Evolutionary conservation across 2,329 filamentous ascomycete species (phyloP).

Genomic region (Colletotrichum sp.): DNA sequence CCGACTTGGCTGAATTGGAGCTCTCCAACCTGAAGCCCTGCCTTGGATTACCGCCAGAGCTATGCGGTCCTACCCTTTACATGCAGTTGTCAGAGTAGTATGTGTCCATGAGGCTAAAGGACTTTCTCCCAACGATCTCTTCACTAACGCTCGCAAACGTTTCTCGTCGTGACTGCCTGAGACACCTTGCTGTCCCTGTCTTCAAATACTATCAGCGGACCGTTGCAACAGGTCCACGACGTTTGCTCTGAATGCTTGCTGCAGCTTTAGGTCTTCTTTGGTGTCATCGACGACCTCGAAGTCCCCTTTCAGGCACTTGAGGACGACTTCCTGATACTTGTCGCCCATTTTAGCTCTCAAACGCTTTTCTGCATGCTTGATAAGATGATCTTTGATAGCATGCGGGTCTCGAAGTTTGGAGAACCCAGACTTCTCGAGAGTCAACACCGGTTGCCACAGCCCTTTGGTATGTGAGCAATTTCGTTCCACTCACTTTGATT

Average conservation of each 20-base stretch:
- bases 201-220: background rate
- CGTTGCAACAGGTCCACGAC: background rate
- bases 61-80: too few relatives aligned
- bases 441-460: background rate
- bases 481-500: rapidly evolving
- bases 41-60: too few relatives aligned
- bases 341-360: background rate
- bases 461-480: background rate
- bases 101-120: background rate
- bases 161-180: background rate
- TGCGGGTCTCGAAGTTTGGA: background rate
- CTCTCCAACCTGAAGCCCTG: too few relatives aligned
- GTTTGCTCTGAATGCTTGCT: background rate
- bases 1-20: too few relatives aligned
- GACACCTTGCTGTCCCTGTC: rapidly evolving
- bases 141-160: background rate
- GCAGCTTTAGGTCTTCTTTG: background rate
- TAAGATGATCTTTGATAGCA: background rate
- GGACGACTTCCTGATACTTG: background rate
- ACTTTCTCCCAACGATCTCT: background rate
- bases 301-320: background rate
- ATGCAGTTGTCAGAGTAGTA: background rate
- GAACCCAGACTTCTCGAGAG: background rate
- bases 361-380: background rate
- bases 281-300: background rate